These are phyloP conservation scores for Pichia nakasei DNA, from an alignment of 805 yeast genomes.

Conservation along the genomic window DNA sequence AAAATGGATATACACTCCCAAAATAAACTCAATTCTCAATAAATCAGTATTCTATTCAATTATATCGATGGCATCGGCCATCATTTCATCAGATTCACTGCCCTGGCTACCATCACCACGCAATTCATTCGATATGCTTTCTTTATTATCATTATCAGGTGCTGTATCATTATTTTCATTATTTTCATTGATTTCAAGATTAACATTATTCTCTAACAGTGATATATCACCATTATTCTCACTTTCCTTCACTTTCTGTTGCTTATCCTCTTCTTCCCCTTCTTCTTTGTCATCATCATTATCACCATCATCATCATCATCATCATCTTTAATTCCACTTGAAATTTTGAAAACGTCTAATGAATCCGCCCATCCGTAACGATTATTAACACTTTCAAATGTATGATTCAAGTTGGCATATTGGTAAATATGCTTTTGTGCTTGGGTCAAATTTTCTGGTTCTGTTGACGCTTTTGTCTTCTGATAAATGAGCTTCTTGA, in stretches of 20 bases:
- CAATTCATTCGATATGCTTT: too few species aligned
- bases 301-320: slow-evolving; percentile 2
- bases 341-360: slow-evolving; percentile 8
- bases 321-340: slow-evolving; percentile 3
- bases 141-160: not conserved
- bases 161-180: not conserved
- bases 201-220: too few species aligned
- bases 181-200: too few species aligned
- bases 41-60: too few species aligned
- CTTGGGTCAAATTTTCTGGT: slow-evolving; percentile 10
- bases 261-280: not conserved
- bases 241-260: not conserved
- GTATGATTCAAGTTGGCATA: slow-evolving; percentile 14
- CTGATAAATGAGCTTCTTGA: slow-evolving; percentile 12
- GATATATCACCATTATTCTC: not conserved
- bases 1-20: too few species aligned
- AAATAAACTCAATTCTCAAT: too few species aligned
- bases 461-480: slow-evolving; percentile 6
- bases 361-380: slow-evolving; percentile 16
- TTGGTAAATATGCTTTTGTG: slow-evolving; percentile 11
- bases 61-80: slow-evolving; percentile 1
- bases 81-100: not conserved
- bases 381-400: slow-evolving; percentile 13
- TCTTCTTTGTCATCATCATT: slow-evolving; percentile 1
- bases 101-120: not conserved